Evolutionary conservation across 2,329 filamentous ascomycete species (phyloP), one percentile per base, ranked within the genome.

Genomic region (Ciborinia camelliae): DNA sequence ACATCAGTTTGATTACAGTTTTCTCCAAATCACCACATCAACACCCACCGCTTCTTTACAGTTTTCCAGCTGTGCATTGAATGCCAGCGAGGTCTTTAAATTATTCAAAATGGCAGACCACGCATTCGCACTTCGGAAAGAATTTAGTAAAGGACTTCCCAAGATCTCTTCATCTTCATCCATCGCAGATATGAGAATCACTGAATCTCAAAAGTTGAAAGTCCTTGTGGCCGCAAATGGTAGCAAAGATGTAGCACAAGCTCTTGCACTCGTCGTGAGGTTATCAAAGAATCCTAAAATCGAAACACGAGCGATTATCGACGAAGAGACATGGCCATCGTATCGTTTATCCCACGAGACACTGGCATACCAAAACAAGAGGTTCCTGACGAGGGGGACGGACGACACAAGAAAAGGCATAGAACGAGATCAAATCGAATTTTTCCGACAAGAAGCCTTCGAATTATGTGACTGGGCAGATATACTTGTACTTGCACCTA

Each of bases 391-490:
- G 51, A 65, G 58, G 50, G 68, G 68, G 52, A 70, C 67, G 54
- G 69, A 71, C 51, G 68, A 72, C 48, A 64, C 66, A 8, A 59
- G 66, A n/a, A 72, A 72, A 71, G 61, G 55, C 15, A 68, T 73
- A 45, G 72, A 74, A 51, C 59, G 68, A 50, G 63, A 68, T 30
- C 69, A 74, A 50, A 67, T 84, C 70, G 84, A 86, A 68, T 80
- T 80, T 57, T 82, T 81, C 65, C 79, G 78, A 67, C 78, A 78
- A 74, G 83, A 81, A 68, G 86, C 81, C 4, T 85, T 81, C 70
- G 88, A 91, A 69, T 78, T 96, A 66, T 91, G 92, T 69, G 85
- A 91, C 67, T 97, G 93, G 93, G 91, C 93, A 7, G 90, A 97
- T 76, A 79, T 97, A 69, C 82, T 97, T 65, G 87, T 97, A 39